phyloP scores from a whole-genome alignment of 495 filamentous ascomycete species.

The Aspergillus nanangensis region DNA sequence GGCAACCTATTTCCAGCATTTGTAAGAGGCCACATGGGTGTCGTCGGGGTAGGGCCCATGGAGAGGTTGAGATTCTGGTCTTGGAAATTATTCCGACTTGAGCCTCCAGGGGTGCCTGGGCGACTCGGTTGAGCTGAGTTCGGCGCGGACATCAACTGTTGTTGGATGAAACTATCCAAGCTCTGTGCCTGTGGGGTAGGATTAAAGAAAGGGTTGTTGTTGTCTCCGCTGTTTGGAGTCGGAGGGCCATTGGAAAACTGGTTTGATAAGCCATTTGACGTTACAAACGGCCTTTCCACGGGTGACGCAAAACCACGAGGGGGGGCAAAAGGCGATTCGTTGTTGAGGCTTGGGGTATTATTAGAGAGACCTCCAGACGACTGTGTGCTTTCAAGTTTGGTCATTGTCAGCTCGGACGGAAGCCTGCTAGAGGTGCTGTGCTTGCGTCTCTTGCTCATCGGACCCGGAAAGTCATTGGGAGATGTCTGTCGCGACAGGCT shows the following conservation, averaged over 20 bases:
- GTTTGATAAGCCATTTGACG: conserved; percentile 39
- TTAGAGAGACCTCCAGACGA: conserved; percentile 21
- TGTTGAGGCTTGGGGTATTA: conserved; percentile 21
- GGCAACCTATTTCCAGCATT: conserved; percentile 38
- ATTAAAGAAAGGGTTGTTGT: conserved; percentile 48
- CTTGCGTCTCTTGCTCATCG: conserved; percentile 69
- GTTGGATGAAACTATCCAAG: conserved; percentile 52
- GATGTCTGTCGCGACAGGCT: conserved; percentile 70
- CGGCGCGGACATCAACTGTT: conserved; percentile 61
- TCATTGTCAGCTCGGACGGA: conserved; percentile 75
- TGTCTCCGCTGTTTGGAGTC: conserved; percentile 58
- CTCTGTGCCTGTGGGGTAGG: conserved; percentile 45
- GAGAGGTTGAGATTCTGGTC: conserved; percentile 30
- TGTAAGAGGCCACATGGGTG: conserved; percentile 36
- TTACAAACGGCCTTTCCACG: conserved; percentile 42
- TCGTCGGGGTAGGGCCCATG: conserved; percentile 29
- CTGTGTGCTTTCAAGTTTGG: conserved; percentile 58
- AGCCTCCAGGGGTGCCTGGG: conserved; percentile 36
- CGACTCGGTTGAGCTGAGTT: conserved; percentile 56
- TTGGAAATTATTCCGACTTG: conserved; percentile 42
- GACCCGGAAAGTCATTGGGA: conserved; percentile 55
- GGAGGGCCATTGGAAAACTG: conserved; percentile 56
- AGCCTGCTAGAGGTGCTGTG: conserved; percentile 62
- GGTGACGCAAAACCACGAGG: conserved; percentile 41
- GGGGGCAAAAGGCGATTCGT: conserved; percentile 34